phyloP scores from a whole-genome alignment of 495 filamentous ascomycete genomes.

The Stereocaulon alpinum region DNA sequence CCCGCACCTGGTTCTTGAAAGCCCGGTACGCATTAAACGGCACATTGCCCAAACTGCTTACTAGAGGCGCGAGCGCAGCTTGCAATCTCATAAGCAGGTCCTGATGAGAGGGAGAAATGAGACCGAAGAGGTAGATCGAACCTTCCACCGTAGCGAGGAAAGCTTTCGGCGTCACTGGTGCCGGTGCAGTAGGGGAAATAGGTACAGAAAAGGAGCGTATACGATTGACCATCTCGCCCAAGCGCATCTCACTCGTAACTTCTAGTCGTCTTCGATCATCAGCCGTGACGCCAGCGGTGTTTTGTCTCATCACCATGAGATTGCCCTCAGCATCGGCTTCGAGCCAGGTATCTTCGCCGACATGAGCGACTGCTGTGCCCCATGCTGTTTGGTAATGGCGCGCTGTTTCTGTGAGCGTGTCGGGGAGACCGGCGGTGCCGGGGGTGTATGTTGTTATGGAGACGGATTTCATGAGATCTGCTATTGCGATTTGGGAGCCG shows the following conservation, averaged over 20 bases:
- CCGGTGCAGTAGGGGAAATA: constrained; percentile 41
- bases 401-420: constrained; percentile 58
- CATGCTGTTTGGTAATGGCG: constrained; percentile 74
- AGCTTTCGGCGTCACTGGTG: constrained; percentile 66
- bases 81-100: constrained; percentile 82
- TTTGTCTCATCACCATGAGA: constrained; percentile 63
- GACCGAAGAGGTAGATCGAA: constrained; percentile 78
- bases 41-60: constrained; percentile 58
- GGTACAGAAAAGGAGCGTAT: constrained; percentile 52
- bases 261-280: constrained; percentile 64
- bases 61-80: constrained; percentile 48
- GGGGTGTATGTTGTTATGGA: constrained; percentile 59
- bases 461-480: constrained; percentile 89
- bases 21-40: constrained; percentile 69
- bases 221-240: constrained; percentile 88
- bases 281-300: constrained; percentile 57
- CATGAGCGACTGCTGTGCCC: constrained; percentile 63
- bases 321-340: constrained; percentile 83
- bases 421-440: constrained; percentile 33
- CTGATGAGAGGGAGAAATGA: constrained; percentile 56
- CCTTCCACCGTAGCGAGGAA: constrained; percentile 92
- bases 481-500: constrained; percentile 57
- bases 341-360: constrained; percentile 65
- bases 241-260: constrained; percentile 64
- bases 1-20: constrained; percentile 59